Base-by-base conservation (phyloP, 352 stramenopile genomes). In the Globisporangium polare region DNA sequence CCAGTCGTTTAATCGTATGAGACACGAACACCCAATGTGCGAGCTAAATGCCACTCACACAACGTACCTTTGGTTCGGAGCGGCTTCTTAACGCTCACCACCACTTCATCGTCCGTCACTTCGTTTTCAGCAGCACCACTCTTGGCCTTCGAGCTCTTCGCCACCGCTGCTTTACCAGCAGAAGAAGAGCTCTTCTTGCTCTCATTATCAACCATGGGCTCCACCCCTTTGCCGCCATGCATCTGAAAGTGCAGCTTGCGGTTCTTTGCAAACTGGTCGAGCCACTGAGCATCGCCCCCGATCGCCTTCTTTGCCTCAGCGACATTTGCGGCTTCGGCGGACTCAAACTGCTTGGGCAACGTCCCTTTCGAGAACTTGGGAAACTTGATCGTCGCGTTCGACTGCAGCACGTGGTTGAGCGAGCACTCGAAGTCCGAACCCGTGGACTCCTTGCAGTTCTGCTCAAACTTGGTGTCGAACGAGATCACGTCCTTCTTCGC, bases 301-400 rank as follows among this genome's bases (percentile, higher is more conserved):
- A 45, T 52, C 20, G 53, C 72, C 31, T 66, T 65, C 35, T 62
- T 70, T 29, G 29, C 37, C 24, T 58, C 50, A n/a, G 62, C 67
- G 43, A 84, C 73, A 12, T 62, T 65, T 35, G 69, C 55, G 2
- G 72, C 62, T 3, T 66, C 60, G 6, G 37, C 41, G 5, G n/a
- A 29, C 22, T 65, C 63, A 41, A 73, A 89, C 42, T 75, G 39
- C 22, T 59, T 47, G 1, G 72, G 77, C 12, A 89, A 53, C 18
- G 77, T 80, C 12, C 80, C 75, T 24, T 62, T 56, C 9, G 50
- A 51, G 60, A 89, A 89, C 15, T 53, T 70, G 0, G 80, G 80
- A 26, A 88, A 70, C 54, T 74, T 67, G 12, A 55, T 64, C 13
- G 63, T 70, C 31, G 80, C 80, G 33, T 62, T 68, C 9, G 80